Base-by-base conservation (phyloP, 108 stramenopile species). In the Licmophora abbreviata region DNA sequence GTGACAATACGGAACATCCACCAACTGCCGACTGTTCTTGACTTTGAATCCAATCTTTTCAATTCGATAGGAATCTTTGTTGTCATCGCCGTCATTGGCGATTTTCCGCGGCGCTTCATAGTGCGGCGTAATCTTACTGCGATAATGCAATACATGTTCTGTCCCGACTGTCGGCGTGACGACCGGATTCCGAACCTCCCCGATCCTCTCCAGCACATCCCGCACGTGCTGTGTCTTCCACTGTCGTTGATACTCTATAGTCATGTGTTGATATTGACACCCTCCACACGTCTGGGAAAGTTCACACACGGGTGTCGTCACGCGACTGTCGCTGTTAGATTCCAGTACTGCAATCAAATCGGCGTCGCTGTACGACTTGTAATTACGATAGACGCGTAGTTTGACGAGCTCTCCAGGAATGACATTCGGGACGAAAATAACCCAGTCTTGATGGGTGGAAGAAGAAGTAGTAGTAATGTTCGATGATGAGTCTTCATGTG, bases 231-330 rank as follows among this genome's bases (percentile, higher is more conserved):
- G 45, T 28, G 82, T 87, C 65, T 99, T 99, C 93, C 94, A 95
- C 24, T 76, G 38, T 37, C 96, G 58, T 66, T 99, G 97, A 8
- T 67, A 56, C n/a, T 70, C 74, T 15, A 97, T 74, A 6, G 62
- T 57, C 55, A 95, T 74, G 54, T 99, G 97, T 57, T 99, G 97
- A 54, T 92, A 95, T 64, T 99, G 97, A 52, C 97, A 99, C 44
- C 97, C 97, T 32, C 96, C 96, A 63, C 97, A 99, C 9, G 55
- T 59, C 4, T 56, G 74, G 24, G 85, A 85, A 27, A 95, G 65
- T 14, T 72, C 29, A 59, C 97, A 99, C 29, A 45, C 47, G 6
- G 97, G 96, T 11, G 34, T 11, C 34, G 69, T 61, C 1, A 95
- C 73, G 1, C 97, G 77, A 11, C 75, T 38, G 31, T 76, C 67